Base-by-base conservation (phyloP, 768 basidiomycete genomes). In the Russula sp. region DNA sequence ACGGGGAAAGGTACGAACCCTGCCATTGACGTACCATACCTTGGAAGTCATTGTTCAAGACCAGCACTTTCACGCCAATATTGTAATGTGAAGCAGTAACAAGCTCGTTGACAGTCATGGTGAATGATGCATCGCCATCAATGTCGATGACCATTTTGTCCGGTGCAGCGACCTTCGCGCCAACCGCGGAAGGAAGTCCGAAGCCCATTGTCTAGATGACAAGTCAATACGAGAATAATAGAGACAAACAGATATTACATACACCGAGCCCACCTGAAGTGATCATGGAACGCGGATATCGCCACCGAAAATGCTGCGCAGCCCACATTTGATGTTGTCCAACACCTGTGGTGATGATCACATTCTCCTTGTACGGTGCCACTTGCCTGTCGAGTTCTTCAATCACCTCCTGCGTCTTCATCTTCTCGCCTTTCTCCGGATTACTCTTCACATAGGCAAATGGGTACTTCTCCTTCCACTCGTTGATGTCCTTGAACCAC, bases 321-420 rank as follows among this genome's bases (percentile, higher is more conserved):
- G 96, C 96, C 94, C 94, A 98, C 97, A 98, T 98, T 76, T 99
- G 96, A 77, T 98, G 97, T 74, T 99, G 97, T 9, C 97, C 97
- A 31, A 99, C 97, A 69, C 97, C 97, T 13, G 97, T 99, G 10
- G 92, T 76, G 57, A 99, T 76, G 71, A 99, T 77, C 44, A 97
- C 82, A 27, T 98, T 85, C 62, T 91, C 88, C 77, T 98, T 96
- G 74, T 78, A 83, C 63, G 88, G 80, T 50, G 78, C 78, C n/a
- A 84, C 85, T 77, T 93, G 90, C 56, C 71, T 78, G 70, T 98
- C 87, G 48, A 99, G 80, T 77, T 95, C 95, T 77, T 94, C 89
- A 42, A 99, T 84, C 57, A 98, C 92, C 75, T 95, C 94, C 76
- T 99, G 97, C 0, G 95, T 94, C 80, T 98, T 99, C 79, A 95